Evolutionary conservation across 768 basidiomycete species (phyloP).

Genomic region (Russula sp.): DNA sequence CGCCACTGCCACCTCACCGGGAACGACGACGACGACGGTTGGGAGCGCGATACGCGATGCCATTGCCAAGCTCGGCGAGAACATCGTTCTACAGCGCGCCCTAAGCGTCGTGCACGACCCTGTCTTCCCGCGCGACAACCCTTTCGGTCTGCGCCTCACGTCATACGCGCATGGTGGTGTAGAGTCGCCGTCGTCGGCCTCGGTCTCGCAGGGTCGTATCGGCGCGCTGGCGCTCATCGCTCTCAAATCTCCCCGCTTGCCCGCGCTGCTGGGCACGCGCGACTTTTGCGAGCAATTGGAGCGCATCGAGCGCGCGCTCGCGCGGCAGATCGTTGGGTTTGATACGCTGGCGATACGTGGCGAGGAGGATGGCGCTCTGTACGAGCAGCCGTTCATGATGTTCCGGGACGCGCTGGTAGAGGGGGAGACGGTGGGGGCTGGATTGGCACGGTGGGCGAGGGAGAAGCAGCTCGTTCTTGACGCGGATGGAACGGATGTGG

Average conservation of each 20-base stretch:
- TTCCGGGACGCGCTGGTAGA: slow-evolving; percentile 6
- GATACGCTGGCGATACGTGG: slow-evolving; percentile 15
- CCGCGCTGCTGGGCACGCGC: neutral
- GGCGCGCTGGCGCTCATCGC: slow-evolving; percentile 18
- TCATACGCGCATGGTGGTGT: slow-evolving; percentile 19
- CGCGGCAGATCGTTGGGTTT: slow-evolving; percentile 20
- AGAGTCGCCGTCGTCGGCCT: no score
- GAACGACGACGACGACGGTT: slow-evolving; percentile 36
- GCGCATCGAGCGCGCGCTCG: slow-evolving; percentile 18
- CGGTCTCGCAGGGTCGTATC: slow-evolving; percentile 15
- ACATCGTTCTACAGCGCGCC: slow-evolving; percentile 62
- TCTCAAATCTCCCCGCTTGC: slow-evolving; percentile 17
- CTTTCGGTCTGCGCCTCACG: slow-evolving; percentile 12
- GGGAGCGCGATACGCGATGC: slow-evolving; percentile 56
- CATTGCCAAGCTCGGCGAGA: slow-evolving; percentile 64
- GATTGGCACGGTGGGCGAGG: slow-evolving; percentile 17
- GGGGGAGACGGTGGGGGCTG: slow-evolving; percentile 18
- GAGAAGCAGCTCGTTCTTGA: slow-evolving; percentile 13
- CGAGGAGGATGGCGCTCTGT: slow-evolving; percentile 13
- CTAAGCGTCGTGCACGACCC: slow-evolving; percentile 17
- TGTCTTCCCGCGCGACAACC: slow-evolving; percentile 22
- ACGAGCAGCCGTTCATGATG: slow-evolving; percentile 22
- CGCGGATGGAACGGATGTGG: slow-evolving; percentile 8
- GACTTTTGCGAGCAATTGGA: slow-evolving; percentile 17
- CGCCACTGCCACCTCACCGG: no score